phyloP scores from a whole-genome alignment of 1,284 basidiomycete genomes.

The Vanrija sp. region DNA sequence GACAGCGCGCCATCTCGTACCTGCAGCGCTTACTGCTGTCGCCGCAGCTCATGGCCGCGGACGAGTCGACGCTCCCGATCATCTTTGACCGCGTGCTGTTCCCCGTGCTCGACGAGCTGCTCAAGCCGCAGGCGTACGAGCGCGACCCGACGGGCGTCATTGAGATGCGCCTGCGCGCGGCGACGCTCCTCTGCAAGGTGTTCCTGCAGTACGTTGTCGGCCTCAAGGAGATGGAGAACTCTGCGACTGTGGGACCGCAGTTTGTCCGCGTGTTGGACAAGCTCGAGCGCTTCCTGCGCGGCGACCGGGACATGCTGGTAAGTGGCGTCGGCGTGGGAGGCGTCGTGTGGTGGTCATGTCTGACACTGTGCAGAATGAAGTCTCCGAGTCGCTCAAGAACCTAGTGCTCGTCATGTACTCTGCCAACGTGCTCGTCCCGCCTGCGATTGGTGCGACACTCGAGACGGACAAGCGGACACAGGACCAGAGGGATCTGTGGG shows the following conservation, averaged over 20 bases:
- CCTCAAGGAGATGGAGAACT: slow-evolving; percentile 60
- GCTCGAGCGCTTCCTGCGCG: slow-evolving; percentile 83
- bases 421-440: slow-evolving; percentile 72
- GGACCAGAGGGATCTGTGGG: slow-evolving; percentile 74
- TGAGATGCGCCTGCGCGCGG: slow-evolving; percentile 82
- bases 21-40: slow-evolving; percentile 85
- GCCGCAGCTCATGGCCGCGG: slow-evolving; percentile 60
- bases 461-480: slow-evolving; percentile 60
- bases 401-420: slow-evolving; percentile 95
- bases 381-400: slow-evolving; percentile 95
- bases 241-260: slow-evolving; percentile 59
- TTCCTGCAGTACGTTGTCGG: slow-evolving; percentile 89
- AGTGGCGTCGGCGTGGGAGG: slow-evolving; percentile 37
- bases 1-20: slow-evolving; percentile 75
- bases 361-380: slow-evolving; percentile 65
- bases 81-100: slow-evolving; percentile 89
- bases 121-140: slow-evolving; percentile 75
- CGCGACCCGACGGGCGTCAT: slow-evolving; percentile 81
- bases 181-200: slow-evolving; percentile 83
- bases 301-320: slow-evolving; percentile 80
- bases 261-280: slow-evolving; percentile 93
- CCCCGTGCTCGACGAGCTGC: slow-evolving; percentile 84
- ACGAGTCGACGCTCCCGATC: slow-evolving; percentile 65
- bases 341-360: neutral
- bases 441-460: slow-evolving; percentile 38